phyloP scores from a whole-genome alignment of 768 basidiomycete species.

The Rhizopogon sp. region DNA sequence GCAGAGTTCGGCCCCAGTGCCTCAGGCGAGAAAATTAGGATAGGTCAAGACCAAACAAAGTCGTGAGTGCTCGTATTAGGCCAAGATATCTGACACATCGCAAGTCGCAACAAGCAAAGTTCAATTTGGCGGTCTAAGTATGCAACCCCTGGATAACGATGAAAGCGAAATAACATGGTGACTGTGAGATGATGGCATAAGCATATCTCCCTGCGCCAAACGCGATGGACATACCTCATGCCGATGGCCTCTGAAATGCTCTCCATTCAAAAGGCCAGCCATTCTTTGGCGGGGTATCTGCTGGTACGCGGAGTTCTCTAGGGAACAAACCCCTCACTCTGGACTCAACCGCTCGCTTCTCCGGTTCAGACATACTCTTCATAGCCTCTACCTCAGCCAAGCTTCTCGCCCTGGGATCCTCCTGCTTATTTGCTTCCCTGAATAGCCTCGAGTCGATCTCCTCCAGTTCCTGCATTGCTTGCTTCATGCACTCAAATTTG shows the following conservation, averaged over 20 bases:
- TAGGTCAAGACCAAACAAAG: background rate
- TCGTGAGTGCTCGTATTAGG: background rate
- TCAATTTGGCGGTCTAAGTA: background rate
- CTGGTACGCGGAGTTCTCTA: slow-evolving; percentile 79
- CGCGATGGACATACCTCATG: background rate
- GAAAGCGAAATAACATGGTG: background rate
- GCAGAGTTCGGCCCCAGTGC: background rate
- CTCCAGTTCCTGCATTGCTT: slow-evolving; percentile 80
- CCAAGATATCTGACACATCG: background rate
- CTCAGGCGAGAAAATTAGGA: no score
- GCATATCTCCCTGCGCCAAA: background rate
- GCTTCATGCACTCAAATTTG: slow-evolving; percentile 79
- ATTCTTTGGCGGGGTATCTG: slow-evolving; percentile 74
- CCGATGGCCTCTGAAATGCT: slow-evolving; percentile 49
- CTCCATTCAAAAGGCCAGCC: slow-evolving; percentile 92
- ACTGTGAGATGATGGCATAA: background rate
- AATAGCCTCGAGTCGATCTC: slow-evolving; percentile 47
- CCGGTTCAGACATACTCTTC: slow-evolving; percentile 59
- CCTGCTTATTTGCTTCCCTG: slow-evolving; percentile 65
- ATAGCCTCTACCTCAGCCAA: slow-evolving; percentile 50
- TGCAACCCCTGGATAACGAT: background rate
- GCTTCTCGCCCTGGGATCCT: slow-evolving; percentile 67
- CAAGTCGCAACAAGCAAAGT: background rate
- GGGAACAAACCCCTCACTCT: slow-evolving; percentile 81
- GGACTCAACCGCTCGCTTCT: slow-evolving; percentile 69